These are phyloP conservation scores for Wickerhamiella azyma DNA, from an alignment of 805 yeast species.

Conservation along the genomic window DNA sequence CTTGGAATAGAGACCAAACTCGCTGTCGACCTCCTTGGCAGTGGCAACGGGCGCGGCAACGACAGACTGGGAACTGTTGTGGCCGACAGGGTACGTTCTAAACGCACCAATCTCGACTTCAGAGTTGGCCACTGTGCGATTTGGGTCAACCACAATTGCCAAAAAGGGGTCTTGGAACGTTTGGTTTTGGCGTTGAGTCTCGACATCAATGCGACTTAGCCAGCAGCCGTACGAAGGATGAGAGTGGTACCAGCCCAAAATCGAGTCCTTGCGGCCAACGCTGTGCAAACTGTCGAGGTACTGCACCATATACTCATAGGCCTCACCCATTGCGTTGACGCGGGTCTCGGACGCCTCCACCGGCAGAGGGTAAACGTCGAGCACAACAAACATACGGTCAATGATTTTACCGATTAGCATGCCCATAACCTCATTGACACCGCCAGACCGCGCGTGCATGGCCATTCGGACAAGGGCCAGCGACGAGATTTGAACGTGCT, in stretches of 20 bases:
- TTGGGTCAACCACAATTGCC: slow-evolving; percentile 95
- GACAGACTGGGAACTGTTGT: neutral
- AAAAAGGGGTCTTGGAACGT: slow-evolving; percentile 90
- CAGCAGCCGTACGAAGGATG: slow-evolving; percentile 98
- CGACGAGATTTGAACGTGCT: slow-evolving; percentile 59
- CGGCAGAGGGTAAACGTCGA: slow-evolving; percentile 77
- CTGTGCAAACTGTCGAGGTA: slow-evolving; percentile 44
- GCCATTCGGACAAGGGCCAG: slow-evolving; percentile 77
- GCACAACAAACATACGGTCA: slow-evolving; percentile 41
- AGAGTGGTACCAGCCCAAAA: slow-evolving; percentile 94
- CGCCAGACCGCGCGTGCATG: slow-evolving; percentile 75
- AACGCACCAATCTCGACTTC: slow-evolving; percentile 97
- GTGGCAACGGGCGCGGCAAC: neutral
- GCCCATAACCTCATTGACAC: slow-evolving; percentile 88
- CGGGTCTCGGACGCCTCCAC: slow-evolving; percentile 94
- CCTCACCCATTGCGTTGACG: slow-evolving; percentile 88
- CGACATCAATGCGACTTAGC: slow-evolving; percentile 86
- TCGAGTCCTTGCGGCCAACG: slow-evolving; percentile 45
- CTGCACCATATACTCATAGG: slow-evolving; percentile 88
- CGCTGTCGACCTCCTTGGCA: slow-evolving; percentile 22
- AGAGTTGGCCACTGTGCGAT: slow-evolving; percentile 82
- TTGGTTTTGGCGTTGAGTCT: slow-evolving; percentile 91
- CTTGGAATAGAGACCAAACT: slow-evolving; percentile 58
- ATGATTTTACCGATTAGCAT: slow-evolving; percentile 67
- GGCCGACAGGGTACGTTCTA: slow-evolving; percentile 29